Evolutionary conservation across 1,284 basidiomycete genomes (phyloP).

Genomic region (Ganoderma lucidum): DNA sequence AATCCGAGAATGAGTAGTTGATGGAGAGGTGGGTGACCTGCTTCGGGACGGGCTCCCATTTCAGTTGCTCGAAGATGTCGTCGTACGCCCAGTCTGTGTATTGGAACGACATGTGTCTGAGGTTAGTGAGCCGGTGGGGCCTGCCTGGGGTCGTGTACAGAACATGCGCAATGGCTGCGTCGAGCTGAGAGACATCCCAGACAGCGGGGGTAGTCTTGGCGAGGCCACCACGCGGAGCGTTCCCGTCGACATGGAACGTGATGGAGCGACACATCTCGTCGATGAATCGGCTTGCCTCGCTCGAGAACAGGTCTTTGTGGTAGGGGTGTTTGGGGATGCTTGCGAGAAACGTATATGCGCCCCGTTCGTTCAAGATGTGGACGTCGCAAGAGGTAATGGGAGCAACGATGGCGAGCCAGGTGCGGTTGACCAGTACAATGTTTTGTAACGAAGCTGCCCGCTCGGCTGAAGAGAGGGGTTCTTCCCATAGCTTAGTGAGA

Average conservation of each 20-base stretch:
- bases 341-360: constrained; percentile 36
- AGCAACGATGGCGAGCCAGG: constrained; percentile 41
- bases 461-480: constrained; percentile 39
- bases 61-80: constrained; percentile 45
- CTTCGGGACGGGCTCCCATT: constrained; percentile 40
- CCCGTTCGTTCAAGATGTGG: constrained; percentile 42
- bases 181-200: constrained; percentile 31
- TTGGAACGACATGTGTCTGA: constrained; percentile 42
- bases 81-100: constrained; percentile 47
- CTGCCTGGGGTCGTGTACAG: too few species aligned
- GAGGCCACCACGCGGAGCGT: constrained; percentile 1
- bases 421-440: constrained; percentile 42
- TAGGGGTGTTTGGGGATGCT: constrained; percentile 31
- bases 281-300: constrained; percentile 29
- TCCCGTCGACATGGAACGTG: constrained; percentile 41
- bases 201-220: constrained; percentile 26
- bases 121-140: constrained; percentile 37
- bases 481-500: constrained; percentile 44
- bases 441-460: constrained; percentile 43
- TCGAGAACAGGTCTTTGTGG: constrained; percentile 26
- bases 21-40: constrained; percentile 44
- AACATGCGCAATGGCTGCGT: too few species aligned
- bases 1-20: constrained; percentile 36
- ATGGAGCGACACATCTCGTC: constrained; percentile 38
- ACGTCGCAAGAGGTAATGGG: constrained; percentile 44